Evolutionary conservation across 2,329 filamentous ascomycete species (phyloP).

Genomic region (Rutstroemia sp.): DNA sequence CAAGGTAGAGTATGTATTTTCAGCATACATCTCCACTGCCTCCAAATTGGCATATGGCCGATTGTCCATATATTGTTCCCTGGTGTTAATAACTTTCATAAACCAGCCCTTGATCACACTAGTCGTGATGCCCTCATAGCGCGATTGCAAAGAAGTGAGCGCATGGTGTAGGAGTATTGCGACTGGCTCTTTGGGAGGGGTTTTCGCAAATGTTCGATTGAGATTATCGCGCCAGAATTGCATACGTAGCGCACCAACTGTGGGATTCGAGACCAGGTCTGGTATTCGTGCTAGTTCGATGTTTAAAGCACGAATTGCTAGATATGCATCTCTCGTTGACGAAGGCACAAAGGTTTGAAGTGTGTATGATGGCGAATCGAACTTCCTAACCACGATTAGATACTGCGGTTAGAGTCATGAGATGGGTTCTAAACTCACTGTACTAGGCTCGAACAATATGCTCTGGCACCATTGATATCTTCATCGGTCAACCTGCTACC

Average conservation of each 20-base stretch:
- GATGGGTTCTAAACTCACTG: conserved; percentile 20
- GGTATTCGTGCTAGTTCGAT: conserved; percentile 85
- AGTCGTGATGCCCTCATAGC: conserved; percentile 33
- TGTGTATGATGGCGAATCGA: conserved; percentile 83
- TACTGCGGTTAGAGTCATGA: not conserved
- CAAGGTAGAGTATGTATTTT: conserved; percentile 89
- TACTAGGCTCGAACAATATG: conserved; percentile 30
- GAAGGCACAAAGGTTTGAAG: conserved; percentile 78
- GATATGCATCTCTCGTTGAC: conserved; percentile 71
- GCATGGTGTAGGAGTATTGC: conserved; percentile 74
- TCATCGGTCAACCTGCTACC: conserved; percentile 26
- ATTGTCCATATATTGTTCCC: conserved; percentile 78
- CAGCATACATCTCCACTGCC: conserved; percentile 78
- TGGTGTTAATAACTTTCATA: conserved; percentile 67
- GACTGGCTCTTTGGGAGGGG: conserved; percentile 83
- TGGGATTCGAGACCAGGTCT: conserved; percentile 81
- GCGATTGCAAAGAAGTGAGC: conserved; percentile 51
- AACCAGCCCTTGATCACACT: conserved; percentile 61
- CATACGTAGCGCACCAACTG: conserved; percentile 80
- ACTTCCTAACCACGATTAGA: conserved; percentile 50
- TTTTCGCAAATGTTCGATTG: conserved; percentile 65
- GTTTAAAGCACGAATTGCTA: conserved; percentile 87
- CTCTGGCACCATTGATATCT: conserved; percentile 28
- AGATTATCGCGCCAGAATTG: conserved; percentile 93
- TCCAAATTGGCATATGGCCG: conserved; percentile 68